Evolutionary conservation across 2,329 filamentous ascomycete species (phyloP), one percentile per base, ranked within the genome.

Genomic region (Monilinia polystroma): DNA sequence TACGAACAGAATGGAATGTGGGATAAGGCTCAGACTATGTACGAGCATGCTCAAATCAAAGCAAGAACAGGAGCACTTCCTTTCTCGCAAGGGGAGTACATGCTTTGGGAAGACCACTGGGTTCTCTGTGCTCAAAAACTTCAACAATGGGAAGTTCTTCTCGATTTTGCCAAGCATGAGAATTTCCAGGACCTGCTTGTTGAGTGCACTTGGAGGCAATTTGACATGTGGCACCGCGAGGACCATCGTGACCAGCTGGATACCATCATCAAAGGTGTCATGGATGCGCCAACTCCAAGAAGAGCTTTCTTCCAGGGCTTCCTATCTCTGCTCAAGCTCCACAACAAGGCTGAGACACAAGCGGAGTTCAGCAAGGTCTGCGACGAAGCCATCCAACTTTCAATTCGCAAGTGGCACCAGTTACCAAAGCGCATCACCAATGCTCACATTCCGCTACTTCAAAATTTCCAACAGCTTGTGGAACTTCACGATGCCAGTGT

Each of bases 41-140:
- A 98, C 77, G 95, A 99, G 78, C 90, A 90, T 66, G 95, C 96
- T 0, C 96, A 99, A 78, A 92, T 99, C 77, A 99, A 98, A 78
- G 95, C 96, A 55, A 87, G 96, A 57, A 98, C 94, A 0, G 95
- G 93, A 63, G 92, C 94, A n/a, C 87, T 98, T 69, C 94, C 95
- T 0, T 98, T 97, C 78, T 97, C 94, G 0, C 91, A 96, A 73
- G 93, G 90, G 43, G 95, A 99, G 78, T 99, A 99, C 79, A 97
- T 96, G 86, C 85, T 99, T 1, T 99, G 95, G 95, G 95, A 99
- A 79, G 95, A 99, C 76, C 96, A 99, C 74, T 99, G 95, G 95
- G 89, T 99, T 53, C 85, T 97, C 60, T 99, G 95, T 77, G 95
- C 94, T 0, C 93, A 98, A 79, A 99, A 99, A 80, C 83, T 99